Base-by-base conservation (phyloP, 495 filamentous ascomycete species). In the Bacidia gigantensis region DNA sequence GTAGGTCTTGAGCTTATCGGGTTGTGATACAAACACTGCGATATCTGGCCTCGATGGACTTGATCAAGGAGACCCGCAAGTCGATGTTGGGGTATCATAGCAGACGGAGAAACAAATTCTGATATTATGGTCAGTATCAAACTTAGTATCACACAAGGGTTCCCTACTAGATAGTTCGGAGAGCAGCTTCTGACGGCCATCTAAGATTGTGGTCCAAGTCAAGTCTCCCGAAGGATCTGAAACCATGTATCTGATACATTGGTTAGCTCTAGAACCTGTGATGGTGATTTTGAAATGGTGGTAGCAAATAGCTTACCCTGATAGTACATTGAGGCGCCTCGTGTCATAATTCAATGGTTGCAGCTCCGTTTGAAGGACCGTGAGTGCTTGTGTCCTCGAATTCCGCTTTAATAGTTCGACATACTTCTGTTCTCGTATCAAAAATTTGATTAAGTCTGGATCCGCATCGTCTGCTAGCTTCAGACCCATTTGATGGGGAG, bases 21-120 rank as follows among this genome's bases (percentile, higher is more conserved):
- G 53, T 90, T 95, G 68, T 99, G 92, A 67, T 87, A 99, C 42
- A 87, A 67, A 60, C 92, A 99, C 38, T 78, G 74, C 46, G 79
- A 75, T 42, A 97, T 85, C 66, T 95, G 90, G 50, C 72, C 77
- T 46, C 79, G 70, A 61, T 96, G 95, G 24, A 93, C 78, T 51
- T 90, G 78, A 46, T 86, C 73, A 46, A 99, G 68, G n/a, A 99
- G 67, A 23, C 78, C 71, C 7, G 86, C 87, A n/a, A 99, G 72
- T 11, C 92, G 85, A 64, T 93, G 87, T 58, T 93, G 86, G 3
- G 92, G 93, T 46, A 99, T 86, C 93, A 99, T 97, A 22, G 95
- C 85, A n/a, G 87, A 89, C 1, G 92, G 92, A 2, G 93, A 93
- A 53, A 99, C 93, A 26, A 78, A 95, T 70, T 75, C 87, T 93